phyloP scores from a whole-genome alignment of 2,329 filamentous ascomycete species.

The Xylaria sp. region DNA sequence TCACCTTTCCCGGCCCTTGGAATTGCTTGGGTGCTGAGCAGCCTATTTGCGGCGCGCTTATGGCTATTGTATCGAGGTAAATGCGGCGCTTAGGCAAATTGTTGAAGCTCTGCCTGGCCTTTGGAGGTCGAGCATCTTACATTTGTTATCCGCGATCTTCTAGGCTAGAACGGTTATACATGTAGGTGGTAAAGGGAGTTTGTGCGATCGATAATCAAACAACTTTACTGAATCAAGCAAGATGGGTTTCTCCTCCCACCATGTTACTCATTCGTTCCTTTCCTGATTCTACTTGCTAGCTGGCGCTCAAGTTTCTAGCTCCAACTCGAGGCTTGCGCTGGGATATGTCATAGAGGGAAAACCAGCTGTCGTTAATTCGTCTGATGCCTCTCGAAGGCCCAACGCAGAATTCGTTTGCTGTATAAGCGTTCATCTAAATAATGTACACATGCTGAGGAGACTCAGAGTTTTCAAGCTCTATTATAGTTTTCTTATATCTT shows the following conservation, averaged over 20 bases:
- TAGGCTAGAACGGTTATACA: background rate
- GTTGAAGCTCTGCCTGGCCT: too few species aligned
- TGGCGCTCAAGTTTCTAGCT: background rate
- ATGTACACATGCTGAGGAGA: background rate
- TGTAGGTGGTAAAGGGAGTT: background rate
- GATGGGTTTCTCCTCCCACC: background rate
- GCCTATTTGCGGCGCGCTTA: too few species aligned
- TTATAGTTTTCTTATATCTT: background rate
- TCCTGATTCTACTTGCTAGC: background rate
- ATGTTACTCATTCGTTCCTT: background rate
- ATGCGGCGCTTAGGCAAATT: background rate
- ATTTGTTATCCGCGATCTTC: background rate
- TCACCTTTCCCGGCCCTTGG: too few species aligned
- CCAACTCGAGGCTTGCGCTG: background rate
- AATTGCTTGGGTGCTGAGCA: too few species aligned
- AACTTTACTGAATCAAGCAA: background rate
- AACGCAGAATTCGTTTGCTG: background rate
- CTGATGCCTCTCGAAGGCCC: too few species aligned
- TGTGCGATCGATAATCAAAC: background rate
- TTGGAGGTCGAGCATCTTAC: background rate
- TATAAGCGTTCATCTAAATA: too few species aligned
- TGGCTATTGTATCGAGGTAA: background rate
- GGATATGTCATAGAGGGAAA: background rate
- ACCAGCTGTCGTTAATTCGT: background rate
- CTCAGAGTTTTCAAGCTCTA: background rate